Conservation (phyloP, 768 basidiomycete genomes). For the Hericium erinaceus region DNA sequence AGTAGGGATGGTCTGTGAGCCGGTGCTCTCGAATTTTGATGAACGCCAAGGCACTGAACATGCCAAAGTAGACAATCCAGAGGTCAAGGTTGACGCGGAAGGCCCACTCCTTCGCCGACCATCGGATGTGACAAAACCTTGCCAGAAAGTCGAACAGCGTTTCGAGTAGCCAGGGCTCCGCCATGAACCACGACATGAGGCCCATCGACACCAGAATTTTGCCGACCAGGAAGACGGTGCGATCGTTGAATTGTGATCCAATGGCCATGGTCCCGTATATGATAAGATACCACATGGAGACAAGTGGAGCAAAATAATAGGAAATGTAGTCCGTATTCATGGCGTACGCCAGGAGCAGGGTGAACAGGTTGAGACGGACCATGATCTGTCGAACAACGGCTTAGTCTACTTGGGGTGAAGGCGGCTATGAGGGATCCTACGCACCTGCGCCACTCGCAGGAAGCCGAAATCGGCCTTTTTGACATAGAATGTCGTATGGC, state of each 20-base stretch:
- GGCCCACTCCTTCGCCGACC: constrained; percentile 81
- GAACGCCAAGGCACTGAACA: constrained; percentile 64
- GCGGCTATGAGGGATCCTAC: constrained; percentile 7
- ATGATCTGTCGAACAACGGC: constrained; percentile 38
- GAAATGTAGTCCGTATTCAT: constrained; percentile 91
- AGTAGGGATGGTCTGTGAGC: constrained; percentile 59
- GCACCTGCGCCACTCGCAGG: constrained; percentile 61
- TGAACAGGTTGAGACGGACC: constrained; percentile 77
- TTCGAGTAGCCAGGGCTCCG: constrained; percentile 52
- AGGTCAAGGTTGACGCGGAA: constrained; percentile 87
- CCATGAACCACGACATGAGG: constrained; percentile 58
- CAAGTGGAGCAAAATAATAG: constrained; percentile 87
- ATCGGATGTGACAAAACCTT: constrained; percentile 62
- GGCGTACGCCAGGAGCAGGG: constrained; percentile 72
- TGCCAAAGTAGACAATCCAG: constrained; percentile 83
- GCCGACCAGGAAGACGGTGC: constrained; percentile 49
- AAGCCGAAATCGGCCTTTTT: constrained; percentile 86
- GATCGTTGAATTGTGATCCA: constrained; percentile 68
- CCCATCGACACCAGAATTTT: constrained; percentile 65
- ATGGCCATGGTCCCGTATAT: constrained; percentile 72
- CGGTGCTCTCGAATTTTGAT: constrained; percentile 70
- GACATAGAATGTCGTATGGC: constrained; percentile 81
- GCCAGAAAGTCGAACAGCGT: constrained; percentile 53
- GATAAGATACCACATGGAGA: constrained; percentile 85
- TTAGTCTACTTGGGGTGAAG: too few species aligned